Evolutionary conservation across 345 rosid genomes (phyloP).

Genomic region (Triadica sebifera): DNA sequence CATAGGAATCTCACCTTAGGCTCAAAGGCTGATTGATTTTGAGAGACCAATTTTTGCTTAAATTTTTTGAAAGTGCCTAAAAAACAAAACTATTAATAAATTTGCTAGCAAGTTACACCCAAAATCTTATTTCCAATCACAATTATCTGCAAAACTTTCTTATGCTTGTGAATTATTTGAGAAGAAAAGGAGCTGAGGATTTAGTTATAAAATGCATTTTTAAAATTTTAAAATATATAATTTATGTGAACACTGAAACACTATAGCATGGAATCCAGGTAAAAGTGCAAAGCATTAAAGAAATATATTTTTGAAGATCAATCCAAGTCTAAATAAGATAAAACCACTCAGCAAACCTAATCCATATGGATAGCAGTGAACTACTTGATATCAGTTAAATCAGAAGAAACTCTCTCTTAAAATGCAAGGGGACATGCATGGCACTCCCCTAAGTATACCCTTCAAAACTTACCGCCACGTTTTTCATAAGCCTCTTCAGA

Average conservation of each 20-base stretch:
- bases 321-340: neutral
- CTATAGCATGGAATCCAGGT: neutral
- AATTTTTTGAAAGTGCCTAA: slow-evolving; percentile 80
- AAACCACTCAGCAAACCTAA: neutral
- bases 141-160: neutral
- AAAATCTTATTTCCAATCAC: slow-evolving; percentile 4
- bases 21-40: slow-evolving; percentile 59
- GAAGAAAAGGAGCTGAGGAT: neutral
- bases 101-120: neutral
- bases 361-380: neutral
- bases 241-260: neutral
- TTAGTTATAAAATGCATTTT: neutral
- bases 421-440: neutral
- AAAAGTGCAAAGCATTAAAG: neutral
- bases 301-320: neutral
- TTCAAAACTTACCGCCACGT: slow-evolving; percentile 49
- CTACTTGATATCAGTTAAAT: neutral
- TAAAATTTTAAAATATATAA: neutral
- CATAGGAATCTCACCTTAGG: slow-evolving; percentile 46
- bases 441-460: neutral
- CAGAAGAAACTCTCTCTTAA: neutral
- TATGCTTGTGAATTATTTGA: neutral
- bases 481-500: slow-evolving; percentile 82
- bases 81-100: slow-evolving; percentile 16
- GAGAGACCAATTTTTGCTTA: slow-evolving; percentile 64